These are phyloP conservation scores for Centaurea solstitialis DNA, from an alignment of 129 eudicot genomes.

Conservation along the genomic window DNA sequence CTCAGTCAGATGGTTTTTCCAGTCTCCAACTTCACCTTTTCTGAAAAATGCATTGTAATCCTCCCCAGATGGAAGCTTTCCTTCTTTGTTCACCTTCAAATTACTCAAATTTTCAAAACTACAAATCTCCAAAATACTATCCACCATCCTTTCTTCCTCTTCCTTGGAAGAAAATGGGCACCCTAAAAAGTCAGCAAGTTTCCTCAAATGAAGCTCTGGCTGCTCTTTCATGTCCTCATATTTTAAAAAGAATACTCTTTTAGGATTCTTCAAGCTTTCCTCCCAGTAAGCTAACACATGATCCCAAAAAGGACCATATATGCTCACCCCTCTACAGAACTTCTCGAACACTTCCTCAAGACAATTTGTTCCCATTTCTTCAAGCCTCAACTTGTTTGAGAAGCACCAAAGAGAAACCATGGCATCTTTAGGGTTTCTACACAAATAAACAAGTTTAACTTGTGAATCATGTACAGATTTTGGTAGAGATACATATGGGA, in stretches of 20 bases:
- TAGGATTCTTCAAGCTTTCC: slow-evolving; percentile 3
- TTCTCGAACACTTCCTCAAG: slow-evolving; percentile 1
- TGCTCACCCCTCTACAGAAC: background rate
- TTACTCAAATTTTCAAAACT: slow-evolving; percentile 13
- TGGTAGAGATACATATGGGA: slow-evolving; percentile 6
- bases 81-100: slow-evolving; percentile 9
- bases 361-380: background rate
- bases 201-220: background rate
- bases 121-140: background rate
- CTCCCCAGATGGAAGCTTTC: background rate
- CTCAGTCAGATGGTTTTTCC: background rate
- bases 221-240: background rate
- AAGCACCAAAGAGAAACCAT: slow-evolving; percentile 16
- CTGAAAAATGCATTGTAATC: background rate
- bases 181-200: slow-evolving; percentile 14
- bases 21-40: background rate
- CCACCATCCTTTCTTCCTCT: slow-evolving; percentile 6
- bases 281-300: slow-evolving; percentile 14
- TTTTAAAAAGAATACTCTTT: background rate
- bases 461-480: background rate
- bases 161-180: slow-evolving; percentile 11
- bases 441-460: slow-evolving; percentile 7
- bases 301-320: slow-evolving; percentile 18
- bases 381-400: background rate
- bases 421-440: slow-evolving; percentile 11